Conservation (phyloP, 2,329 filamentous ascomycete species). For the Botrytis byssoidea region DNA sequence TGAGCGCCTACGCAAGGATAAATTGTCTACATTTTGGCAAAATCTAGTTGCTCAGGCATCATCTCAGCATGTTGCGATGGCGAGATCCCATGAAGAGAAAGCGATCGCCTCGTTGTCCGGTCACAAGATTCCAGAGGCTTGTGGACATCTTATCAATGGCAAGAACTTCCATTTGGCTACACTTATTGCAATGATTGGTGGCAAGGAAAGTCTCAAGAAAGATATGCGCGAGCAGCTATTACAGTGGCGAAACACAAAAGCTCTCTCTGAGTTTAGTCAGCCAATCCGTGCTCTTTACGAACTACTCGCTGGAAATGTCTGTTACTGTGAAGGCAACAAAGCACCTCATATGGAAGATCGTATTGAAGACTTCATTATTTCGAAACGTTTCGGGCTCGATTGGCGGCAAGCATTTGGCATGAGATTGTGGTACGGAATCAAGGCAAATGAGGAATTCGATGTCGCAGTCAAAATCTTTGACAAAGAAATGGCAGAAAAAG, state of each 20-base stretch:
- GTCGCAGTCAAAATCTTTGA: slow-evolving; percentile 71
- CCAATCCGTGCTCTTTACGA: slow-evolving; percentile 86
- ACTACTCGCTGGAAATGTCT: slow-evolving; percentile 83
- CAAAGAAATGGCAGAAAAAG: slow-evolving; percentile 68
- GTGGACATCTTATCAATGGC: slow-evolving; percentile 71
- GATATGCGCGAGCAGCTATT: slow-evolving; percentile 79
- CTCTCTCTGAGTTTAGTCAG: slow-evolving; percentile 83
- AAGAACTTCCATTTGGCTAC: slow-evolving; percentile 83
- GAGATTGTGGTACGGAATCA: slow-evolving; percentile 82
- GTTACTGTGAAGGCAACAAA: slow-evolving; percentile 75
- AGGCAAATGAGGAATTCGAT: slow-evolving; percentile 65
- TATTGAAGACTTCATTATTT: slow-evolving; percentile 75
- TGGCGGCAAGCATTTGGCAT: slow-evolving; percentile 94
- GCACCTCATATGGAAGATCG: slow-evolving; percentile 71
- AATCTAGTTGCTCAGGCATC: slow-evolving; percentile 62
- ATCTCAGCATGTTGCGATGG: slow-evolving; percentile 54
- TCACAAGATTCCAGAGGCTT: slow-evolving; percentile 79
- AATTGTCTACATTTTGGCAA: slow-evolving; percentile 66
- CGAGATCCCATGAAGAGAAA: slow-evolving; percentile 72
- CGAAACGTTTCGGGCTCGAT: slow-evolving; percentile 78
- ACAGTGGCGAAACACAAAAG: slow-evolving; percentile 79
- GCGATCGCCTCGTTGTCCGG: slow-evolving; percentile 78
- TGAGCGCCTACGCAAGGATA: slow-evolving; percentile 54
- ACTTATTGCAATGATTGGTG: slow-evolving; percentile 77
- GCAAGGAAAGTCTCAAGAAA: slow-evolving; percentile 64